These are phyloP conservation scores for Coniosporium apollinis DNA, from an alignment of 495 filamentous ascomycete species.

Conservation along the genomic window DNA sequence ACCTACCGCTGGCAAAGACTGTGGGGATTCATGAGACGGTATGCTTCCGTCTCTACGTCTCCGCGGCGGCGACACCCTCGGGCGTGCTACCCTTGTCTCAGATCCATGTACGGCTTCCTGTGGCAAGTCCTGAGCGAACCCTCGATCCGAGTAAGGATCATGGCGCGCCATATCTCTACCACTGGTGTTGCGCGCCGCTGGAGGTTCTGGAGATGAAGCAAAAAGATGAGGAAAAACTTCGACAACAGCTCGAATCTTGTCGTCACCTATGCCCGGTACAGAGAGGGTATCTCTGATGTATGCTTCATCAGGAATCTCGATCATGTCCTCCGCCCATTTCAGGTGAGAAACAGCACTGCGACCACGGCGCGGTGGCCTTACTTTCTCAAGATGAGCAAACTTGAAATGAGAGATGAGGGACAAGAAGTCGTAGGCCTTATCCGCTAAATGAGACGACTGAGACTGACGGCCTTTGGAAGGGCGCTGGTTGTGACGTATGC, in stretches of 20 bases:
- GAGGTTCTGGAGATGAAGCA: no score
- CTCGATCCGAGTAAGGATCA: no score
- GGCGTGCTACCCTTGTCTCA: no score
- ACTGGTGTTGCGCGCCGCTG: no score
- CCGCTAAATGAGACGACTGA: conserved; percentile 16
- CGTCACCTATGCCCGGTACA: conserved; percentile 36
- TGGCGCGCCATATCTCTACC: no score
- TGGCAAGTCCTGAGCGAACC: no score
- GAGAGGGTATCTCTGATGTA: conserved; percentile 31
- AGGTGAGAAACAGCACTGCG: conserved; percentile 9
- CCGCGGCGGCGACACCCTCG: no score
- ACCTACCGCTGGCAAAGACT: conserved; percentile 8
- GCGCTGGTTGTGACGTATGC: conserved; percentile 18
- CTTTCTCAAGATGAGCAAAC: conserved; percentile 32
- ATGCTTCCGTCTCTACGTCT: no score
- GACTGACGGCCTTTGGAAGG: conserved; percentile 2
- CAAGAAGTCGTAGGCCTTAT: conserved; percentile 40
- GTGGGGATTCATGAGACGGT: background rate
- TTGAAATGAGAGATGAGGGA: conserved; percentile 55
- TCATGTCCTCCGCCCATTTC: conserved; percentile 57
- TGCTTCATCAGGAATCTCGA: conserved; percentile 41
- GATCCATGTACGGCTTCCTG: no score
- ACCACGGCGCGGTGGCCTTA: conserved; percentile 15
- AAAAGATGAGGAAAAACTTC: conserved; percentile 47
- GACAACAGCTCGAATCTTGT: conserved; percentile 36